Evolutionary conservation across 352 stramenopile genomes (phyloP), one percentile per base, ranked within the genome.

Genomic region (Globisporangium polare): DNA sequence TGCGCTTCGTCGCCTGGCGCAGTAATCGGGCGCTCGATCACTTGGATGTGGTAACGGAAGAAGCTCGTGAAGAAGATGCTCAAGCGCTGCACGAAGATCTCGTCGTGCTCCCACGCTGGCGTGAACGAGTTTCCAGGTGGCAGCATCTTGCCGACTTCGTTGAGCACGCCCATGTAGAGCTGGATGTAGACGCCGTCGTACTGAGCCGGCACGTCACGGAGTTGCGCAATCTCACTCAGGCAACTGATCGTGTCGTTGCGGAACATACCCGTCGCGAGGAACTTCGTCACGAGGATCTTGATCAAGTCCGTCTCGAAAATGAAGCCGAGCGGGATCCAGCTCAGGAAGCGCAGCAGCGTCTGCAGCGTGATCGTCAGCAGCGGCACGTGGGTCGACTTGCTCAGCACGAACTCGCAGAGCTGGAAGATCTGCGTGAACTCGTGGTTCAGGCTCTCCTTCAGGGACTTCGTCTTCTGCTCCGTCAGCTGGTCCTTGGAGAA

Each of bases 391-490:
- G 92, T 92, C 67, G 88, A 97, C 64, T 98, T 95, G 70, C 96
- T 91, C 15, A 99, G 72, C 47, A 99, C 96, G 65, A 99, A 99
- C 76, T 99, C 89, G 73, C 96, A 99, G 5, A 99, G 86, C 76
- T 96, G 84, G 77, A 99, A 99, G 58, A 99, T 98, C 66, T 98
- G 89, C 17, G 92, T 90, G 69, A 99, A 99, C 74, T 99, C 95
- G 57, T 97, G 86, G 73, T 99, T 99, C 15, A 99, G 77, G 53
- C 83, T 97, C 70, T 99, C 92, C 76, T 99, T 99, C 68, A 99
- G 90, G 42, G 83, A 90, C 72, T 99, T 98, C 18, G 98, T 98
- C 73, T 99, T 98, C 71, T 98, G 88, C 63, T 97, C 98, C 33
- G 96, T 98, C 72, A 99, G 98, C 77, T 98, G 93, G 65, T 99